phyloP scores from a whole-genome alignment of 1,284 basidiomycete species.

The Amylostereum areolatum region DNA sequence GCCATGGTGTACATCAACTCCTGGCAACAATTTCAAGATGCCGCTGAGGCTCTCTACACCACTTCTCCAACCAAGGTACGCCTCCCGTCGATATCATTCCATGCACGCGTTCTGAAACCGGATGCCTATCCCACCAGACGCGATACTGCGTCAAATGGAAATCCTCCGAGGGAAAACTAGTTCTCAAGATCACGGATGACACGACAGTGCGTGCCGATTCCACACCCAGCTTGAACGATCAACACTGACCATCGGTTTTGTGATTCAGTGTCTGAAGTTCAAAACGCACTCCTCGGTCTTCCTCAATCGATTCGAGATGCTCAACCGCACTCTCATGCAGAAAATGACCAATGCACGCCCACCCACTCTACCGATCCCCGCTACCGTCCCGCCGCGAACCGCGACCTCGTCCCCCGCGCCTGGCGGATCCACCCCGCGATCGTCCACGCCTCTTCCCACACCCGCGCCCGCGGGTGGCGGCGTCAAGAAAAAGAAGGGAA shows the following conservation, averaged over 20 bases:
- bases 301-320: constrained; percentile 89
- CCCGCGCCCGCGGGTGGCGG: constrained; percentile 23
- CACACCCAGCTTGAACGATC: background rate
- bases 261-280: constrained; percentile 82
- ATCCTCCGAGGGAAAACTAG: constrained; percentile 74
- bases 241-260: background rate
- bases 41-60: constrained; percentile 75
- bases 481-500: constrained; percentile 52
- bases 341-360: constrained; percentile 69
- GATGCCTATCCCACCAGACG: constrained; percentile 39
- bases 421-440: constrained; percentile 16
- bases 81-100: constrained; percentile 1
- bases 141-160: constrained; percentile 89
- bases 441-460: constrained; percentile 11
- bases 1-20: constrained; percentile 71
- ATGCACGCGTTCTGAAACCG: constrained; percentile 1
- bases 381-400: constrained; percentile 5
- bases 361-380: constrained; percentile 13
- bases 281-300: constrained; percentile 90
- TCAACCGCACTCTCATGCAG: constrained; percentile 78
- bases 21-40: constrained; percentile 83
- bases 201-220: constrained; percentile 54
- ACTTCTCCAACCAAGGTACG: constrained; percentile 72
- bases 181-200: constrained; percentile 89
- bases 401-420: constrained; percentile 17